Evolutionary conservation across 441 rosid genomes (phyloP).

Genomic region (Populus hybrid): DNA sequence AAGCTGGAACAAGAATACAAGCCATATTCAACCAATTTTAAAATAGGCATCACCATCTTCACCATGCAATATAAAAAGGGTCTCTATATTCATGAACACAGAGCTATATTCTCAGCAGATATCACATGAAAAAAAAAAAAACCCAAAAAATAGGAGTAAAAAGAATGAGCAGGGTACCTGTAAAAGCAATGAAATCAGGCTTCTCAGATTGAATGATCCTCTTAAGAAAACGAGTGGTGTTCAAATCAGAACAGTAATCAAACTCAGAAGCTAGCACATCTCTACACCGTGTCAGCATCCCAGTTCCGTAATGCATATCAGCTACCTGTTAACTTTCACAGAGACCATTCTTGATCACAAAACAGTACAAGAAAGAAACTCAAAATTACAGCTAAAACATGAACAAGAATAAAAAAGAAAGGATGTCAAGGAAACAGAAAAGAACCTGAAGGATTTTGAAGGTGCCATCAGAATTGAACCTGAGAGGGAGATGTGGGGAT

Average conservation of each 20-base stretch:
- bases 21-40: not conserved
- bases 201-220: slow-evolving; percentile 67
- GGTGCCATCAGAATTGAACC: slow-evolving; percentile 73
- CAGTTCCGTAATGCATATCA: slow-evolving; percentile 89
- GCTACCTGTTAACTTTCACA: slow-evolving; percentile 46
- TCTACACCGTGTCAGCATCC: slow-evolving; percentile 63
- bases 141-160: not conserved
- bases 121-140: not conserved
- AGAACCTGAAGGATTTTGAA: slow-evolving; percentile 90
- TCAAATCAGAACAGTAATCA: slow-evolving; percentile 72
- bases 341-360: no score
- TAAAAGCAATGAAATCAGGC: slow-evolving; percentile 81
- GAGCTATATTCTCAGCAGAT: not conserved
- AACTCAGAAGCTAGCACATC: slow-evolving; percentile 62
- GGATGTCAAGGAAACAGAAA: not conserved
- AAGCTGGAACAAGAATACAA: not conserved
- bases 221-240: slow-evolving; percentile 67
- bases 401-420: not conserved
- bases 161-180: slow-evolving; percentile 38
- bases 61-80: not conserved
- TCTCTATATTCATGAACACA: not conserved
- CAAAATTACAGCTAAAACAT: not conserved
- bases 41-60: not conserved
- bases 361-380: not conserved
- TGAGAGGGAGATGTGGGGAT: slow-evolving; percentile 62